phyloP scores from a whole-genome alignment of 192 early-diverging fungal genomes.

The Entomortierella parvispora region DNA sequence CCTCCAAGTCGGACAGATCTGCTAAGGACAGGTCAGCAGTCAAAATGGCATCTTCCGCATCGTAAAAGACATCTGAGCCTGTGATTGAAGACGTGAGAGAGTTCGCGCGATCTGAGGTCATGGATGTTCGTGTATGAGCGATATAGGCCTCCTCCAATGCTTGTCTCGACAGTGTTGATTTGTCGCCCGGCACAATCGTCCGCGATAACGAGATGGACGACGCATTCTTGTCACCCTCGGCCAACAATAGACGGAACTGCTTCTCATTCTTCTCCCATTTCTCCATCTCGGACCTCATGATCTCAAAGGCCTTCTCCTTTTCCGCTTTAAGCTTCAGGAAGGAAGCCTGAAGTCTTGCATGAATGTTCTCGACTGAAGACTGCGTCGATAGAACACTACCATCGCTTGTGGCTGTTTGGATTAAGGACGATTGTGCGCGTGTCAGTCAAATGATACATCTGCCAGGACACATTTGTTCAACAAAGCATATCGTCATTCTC shows the following conservation, averaged over 20 bases:
- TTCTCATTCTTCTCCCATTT: constrained; percentile 56
- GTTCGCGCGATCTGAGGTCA: constrained; percentile 39
- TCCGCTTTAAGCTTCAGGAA: constrained; percentile 43
- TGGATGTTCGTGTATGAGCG: constrained; percentile 25
- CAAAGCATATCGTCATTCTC: background rate
- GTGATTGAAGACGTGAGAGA: constrained; percentile 52
- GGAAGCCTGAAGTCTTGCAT: constrained; percentile 31
- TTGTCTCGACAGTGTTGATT: constrained; percentile 21
- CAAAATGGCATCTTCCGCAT: constrained; percentile 71
- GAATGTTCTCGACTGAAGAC: constrained; percentile 41
- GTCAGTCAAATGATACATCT: too few species aligned
- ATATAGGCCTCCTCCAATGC: constrained; percentile 42
- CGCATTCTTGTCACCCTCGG: constrained; percentile 40
- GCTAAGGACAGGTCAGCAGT: constrained; percentile 52
- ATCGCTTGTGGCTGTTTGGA: constrained; percentile 34
- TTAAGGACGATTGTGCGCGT: background rate
- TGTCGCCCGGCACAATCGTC: constrained; percentile 1
- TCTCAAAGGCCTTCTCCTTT: constrained; percentile 50
- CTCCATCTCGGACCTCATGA: constrained; percentile 50
- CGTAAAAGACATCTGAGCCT: constrained; percentile 71
- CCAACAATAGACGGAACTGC: constrained; percentile 36
- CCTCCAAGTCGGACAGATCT: constrained; percentile 61
- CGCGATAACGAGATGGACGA: background rate
- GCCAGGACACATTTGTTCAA: too few species aligned
- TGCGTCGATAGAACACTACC: constrained; percentile 23